Evolutionary conservation across 768 basidiomycete genomes (phyloP), one percentile per base, ranked within the genome.

Genomic region (Hemileccinum rubropunctum): DNA sequence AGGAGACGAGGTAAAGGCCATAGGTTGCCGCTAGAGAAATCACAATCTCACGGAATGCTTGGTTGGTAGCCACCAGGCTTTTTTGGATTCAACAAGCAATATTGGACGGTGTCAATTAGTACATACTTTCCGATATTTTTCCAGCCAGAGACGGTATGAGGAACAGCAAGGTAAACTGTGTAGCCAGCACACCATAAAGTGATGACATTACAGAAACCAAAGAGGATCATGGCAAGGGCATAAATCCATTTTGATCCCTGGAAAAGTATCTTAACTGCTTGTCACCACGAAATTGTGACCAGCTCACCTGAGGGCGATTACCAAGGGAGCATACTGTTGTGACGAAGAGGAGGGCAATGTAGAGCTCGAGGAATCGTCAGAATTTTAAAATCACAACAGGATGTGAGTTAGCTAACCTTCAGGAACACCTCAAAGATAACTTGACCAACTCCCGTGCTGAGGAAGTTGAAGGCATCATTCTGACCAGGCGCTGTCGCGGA

Each of bases 121-220:
- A 69, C 84, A 61, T 68, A 91, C 90, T 84, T 66, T 39, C 77
- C 74, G 59, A 91, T 72, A 58, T 88, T 71, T 53, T 82, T 75
- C 92, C 92, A 95, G 36, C 84, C 88, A 3, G 73, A 75, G n/a
- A 81, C 49, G 4, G 80, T 78, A 60, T 92, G 83, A 2, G 88
- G 87, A 32, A 93, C 84, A 12, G 88, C 83, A 20, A 90, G 79
- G 59, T 91, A 95, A 47, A 95, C 88, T 0, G 91, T 94, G 66
- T 78, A 95, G n/a, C 77, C 92, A 7, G 91, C 92, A 72, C 90
- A 94, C 84, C 89, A 94, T 37, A 89, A 76, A 6, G 89, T 84
- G 61, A 92, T 88, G 54, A 82, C 64, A 60, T 84, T 89, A 69
- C 83, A 87, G 9, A 90, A 60, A 21, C 88, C 91, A 65, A 93